phyloP scores from a whole-genome alignment of 768 basidiomycete species.

The Botryobasidium botryosum region DNA sequence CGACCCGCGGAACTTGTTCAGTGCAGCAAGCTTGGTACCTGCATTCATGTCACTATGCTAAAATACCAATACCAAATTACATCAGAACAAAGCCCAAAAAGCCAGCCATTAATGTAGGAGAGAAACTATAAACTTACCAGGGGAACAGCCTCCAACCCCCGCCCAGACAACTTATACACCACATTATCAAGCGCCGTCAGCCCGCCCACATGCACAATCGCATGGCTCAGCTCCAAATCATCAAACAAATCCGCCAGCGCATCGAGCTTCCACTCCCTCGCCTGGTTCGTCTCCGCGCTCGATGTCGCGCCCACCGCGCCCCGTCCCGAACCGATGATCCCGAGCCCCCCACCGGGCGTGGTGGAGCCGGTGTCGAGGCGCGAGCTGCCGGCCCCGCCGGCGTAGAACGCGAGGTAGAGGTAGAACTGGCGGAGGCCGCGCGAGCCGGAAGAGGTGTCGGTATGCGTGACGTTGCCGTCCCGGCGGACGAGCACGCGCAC shows the following conservation, averaged over 20 bases:
- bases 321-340: constrained; percentile 89
- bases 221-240: constrained; percentile 64
- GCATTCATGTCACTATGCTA: constrained; percentile 91
- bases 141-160: constrained; percentile 75
- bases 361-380: constrained; percentile 29
- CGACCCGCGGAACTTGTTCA: constrained; percentile 67
- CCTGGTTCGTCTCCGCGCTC: constrained; percentile 68
- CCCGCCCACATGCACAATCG: constrained; percentile 77
- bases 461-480: constrained; percentile 62
- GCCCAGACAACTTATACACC: constrained; percentile 72
- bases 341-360: constrained; percentile 41
- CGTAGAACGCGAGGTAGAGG: constrained; percentile 88
- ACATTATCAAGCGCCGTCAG: constrained; percentile 77
- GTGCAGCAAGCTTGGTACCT: constrained; percentile 57
- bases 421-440: constrained; percentile 90
- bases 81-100: constrained; percentile 1
- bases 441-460: constrained; percentile 52
- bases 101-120: not conserved
- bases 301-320: constrained; percentile 29
- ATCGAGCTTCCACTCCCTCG: constrained; percentile 89
- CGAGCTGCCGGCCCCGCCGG: constrained; percentile 35
- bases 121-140: constrained; percentile 40
- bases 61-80: not conserved
- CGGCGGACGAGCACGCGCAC: constrained; percentile 94
- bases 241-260: constrained; percentile 81